phyloP scores from a whole-genome alignment of 148 eudicot species.

The Silene conica region DNA sequence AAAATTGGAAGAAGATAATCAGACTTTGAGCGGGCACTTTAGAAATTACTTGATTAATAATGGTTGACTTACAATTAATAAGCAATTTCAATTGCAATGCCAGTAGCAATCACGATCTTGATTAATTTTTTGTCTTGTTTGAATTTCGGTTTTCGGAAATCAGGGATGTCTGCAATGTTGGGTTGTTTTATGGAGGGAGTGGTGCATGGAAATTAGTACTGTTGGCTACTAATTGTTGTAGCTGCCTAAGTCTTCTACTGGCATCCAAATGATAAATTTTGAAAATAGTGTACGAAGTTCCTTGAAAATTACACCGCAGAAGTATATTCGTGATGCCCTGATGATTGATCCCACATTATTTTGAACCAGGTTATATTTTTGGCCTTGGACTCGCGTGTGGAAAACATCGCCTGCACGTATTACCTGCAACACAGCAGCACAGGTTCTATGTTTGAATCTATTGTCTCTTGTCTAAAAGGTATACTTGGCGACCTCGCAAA shows the following conservation, averaged over 20 bases:
- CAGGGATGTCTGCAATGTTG: not conserved
- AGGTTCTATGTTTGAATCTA: constrained; percentile 46
- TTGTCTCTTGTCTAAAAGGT: constrained; percentile 48
- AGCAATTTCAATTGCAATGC: not conserved
- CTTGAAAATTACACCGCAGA: constrained; percentile 1
- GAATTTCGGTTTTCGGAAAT: not conserved
- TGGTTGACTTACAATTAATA: constrained; percentile 5
- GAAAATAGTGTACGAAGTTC: no score
- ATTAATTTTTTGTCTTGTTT: not conserved
- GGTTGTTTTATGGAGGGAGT: not conserved
- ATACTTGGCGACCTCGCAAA: constrained; percentile 18
- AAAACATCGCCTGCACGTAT: constrained; percentile 64
- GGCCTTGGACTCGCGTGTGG: constrained; percentile 55
- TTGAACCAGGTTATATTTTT: constrained; percentile 66
- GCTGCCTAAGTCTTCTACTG: not conserved
- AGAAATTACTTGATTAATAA: not conserved
- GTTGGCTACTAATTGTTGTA: not conserved
- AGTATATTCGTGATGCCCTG: constrained; percentile 7
- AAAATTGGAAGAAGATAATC: not conserved
- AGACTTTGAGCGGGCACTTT: not conserved
- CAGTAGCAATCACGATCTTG: not conserved
- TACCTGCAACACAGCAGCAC: constrained; percentile 67
- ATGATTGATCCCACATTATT: constrained; percentile 3
- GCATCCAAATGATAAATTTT: not conserved
- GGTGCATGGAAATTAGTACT: not conserved